phyloP scores from a whole-genome alignment of 306 rosid species.

The Castanopsis chinensis region DNA sequence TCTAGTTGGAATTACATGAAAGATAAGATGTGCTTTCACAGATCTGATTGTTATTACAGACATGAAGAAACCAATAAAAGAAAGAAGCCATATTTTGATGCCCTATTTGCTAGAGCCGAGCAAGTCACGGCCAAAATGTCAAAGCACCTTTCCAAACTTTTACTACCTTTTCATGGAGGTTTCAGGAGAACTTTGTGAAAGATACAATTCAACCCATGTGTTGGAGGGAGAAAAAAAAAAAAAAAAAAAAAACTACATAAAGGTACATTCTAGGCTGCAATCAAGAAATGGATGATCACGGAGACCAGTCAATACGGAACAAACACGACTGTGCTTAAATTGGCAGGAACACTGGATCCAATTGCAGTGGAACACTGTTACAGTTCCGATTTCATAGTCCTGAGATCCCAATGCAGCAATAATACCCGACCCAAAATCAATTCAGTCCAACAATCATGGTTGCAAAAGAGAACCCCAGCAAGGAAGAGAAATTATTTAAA shows the following conservation, averaged over 20 bases:
- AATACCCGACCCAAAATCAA: conserved; percentile 1
- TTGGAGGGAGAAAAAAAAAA: conserved; percentile 13
- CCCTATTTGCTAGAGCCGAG: conserved; percentile 45
- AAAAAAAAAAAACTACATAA: not conserved
- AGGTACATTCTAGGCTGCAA: conserved; percentile 1
- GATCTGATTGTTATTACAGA: conserved; percentile 25
- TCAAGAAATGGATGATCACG: not conserved
- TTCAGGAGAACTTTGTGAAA: conserved; percentile 34
- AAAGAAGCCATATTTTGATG: conserved; percentile 61
- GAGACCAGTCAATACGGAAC: conserved; percentile 1
- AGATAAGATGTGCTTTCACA: not conserved
- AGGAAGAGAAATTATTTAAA: conserved; percentile 10
- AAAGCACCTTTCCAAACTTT: conserved; percentile 36
- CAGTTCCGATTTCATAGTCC: conserved; percentile 22
- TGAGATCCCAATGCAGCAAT: conserved; percentile 15
- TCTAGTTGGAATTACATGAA: conserved; percentile 53
- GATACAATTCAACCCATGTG: conserved; percentile 41
- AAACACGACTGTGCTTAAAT: conserved; percentile 21
- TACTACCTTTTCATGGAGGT: conserved; percentile 32
- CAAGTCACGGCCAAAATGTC: conserved; percentile 63
- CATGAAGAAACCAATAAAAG: conserved; percentile 49
- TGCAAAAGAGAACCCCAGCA: conserved; percentile 3
- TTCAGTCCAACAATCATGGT: not conserved
- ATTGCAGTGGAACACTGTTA: conserved; percentile 5
- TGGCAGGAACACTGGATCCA: conserved; percentile 8